Base-by-base conservation (phyloP, 352 stramenopile species). In the Phytophthora brassicae region DNA sequence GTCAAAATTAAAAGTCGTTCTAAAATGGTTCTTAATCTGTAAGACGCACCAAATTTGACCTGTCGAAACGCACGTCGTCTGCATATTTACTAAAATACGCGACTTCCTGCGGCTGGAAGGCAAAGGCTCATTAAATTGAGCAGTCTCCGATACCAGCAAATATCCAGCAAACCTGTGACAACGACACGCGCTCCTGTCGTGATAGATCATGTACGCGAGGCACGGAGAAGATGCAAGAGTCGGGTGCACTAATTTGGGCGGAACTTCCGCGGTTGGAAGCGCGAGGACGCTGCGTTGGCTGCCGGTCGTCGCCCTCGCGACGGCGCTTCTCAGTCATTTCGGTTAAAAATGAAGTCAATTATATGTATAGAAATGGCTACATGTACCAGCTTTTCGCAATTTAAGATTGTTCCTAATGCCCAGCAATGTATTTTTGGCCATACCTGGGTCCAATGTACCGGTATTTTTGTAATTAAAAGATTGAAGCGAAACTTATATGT, bases 41-140 rank as follows among this genome's bases (percentile, higher is more conserved):
- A 42, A 7, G 6, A 41, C 73, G 26, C 47, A 90, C 84, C 77
- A 92, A 26, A 44, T 89, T 87, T 3, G 76, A 88, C 4, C 72
- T 72, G 47, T 90, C 78, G 26, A 88, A 92, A 20, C 56, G 49
- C 12, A 92, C 69, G 6, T 66, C 66, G n/a, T 76, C 60, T 3
- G 42, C 57, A 29, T 72, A 77, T 64, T 81, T 88, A 60, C 84
- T 92, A 41, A 85, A 92, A 44, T 79, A 73, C 9, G 77, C 79
- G 17, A 92, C 75, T 56, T 92, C 81, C 20, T 60, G 61, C 0
- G 81, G 81, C 83, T 92, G 33, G 24, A 56, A 20, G n/a, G n/a
- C n/a, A n/a, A n/a, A n/a, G n/a, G 17, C 23, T 13, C 48, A 29
- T 39, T 22, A 38, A 28, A 23, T 17, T 24, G 6, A 4, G 8